Conservation (phyloP, 257 asterid genomes). For the Nicotiana noctiflora region DNA sequence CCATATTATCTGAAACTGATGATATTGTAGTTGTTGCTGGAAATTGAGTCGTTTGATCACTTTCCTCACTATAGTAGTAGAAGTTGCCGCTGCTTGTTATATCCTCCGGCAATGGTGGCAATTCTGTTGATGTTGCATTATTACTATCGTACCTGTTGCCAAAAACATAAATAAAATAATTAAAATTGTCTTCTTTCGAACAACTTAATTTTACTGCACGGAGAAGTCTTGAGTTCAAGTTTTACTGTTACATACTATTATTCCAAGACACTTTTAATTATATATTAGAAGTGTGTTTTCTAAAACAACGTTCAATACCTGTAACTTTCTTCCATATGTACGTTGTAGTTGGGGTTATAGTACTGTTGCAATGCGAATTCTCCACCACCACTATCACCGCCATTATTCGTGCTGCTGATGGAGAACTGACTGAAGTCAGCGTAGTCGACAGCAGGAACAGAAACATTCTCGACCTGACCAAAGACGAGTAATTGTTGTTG, state of each 20-base stretch:
- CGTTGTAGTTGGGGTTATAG: background rate
- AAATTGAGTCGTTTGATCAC: background rate
- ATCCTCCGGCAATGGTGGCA: constrained; percentile 91
- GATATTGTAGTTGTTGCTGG: constrained; percentile 36
- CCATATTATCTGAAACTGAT: constrained; percentile 56
- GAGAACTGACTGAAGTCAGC: background rate
- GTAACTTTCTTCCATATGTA: background rate
- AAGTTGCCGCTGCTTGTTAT: constrained; percentile 56
- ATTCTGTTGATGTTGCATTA: constrained; percentile 21
- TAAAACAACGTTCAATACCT: background rate
- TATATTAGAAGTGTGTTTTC: background rate
- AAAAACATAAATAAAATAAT: background rate
- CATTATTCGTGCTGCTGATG: background rate
- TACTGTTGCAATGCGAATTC: background rate
- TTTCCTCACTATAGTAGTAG: background rate
- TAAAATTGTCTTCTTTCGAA: background rate
- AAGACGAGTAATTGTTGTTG: constrained; percentile 25
- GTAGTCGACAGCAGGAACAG: background rate
- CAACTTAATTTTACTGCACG: background rate
- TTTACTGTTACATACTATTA: too few species aligned
- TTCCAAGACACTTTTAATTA: background rate
- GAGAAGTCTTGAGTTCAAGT: too few species aligned
- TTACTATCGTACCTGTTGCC: background rate
- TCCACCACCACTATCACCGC: background rate
- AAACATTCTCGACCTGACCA: background rate